phyloP scores from a whole-genome alignment of 2,329 filamentous ascomycete species.

The Mariannaea sp. region DNA sequence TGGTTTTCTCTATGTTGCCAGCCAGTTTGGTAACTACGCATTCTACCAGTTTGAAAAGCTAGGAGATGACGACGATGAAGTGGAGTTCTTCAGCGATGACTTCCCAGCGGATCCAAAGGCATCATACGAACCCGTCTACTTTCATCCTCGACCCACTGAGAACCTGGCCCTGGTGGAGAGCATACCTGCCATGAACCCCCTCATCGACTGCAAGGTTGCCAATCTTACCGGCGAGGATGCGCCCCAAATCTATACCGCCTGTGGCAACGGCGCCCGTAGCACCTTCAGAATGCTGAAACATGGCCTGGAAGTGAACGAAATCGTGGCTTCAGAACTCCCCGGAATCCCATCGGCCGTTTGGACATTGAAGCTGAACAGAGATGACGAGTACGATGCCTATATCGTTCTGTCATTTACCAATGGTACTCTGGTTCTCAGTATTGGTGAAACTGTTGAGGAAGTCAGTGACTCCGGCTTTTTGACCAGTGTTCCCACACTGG shows the following conservation, averaged over 20 bases:
- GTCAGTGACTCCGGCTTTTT: constrained; percentile 93
- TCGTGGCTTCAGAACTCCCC: constrained; percentile 90
- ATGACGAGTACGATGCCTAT: constrained; percentile 88
- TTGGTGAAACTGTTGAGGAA: constrained; percentile 96
- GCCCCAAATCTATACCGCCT: constrained; percentile 93
- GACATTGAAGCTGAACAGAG: constrained; percentile 85
- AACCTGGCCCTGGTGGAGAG: constrained; percentile 86
- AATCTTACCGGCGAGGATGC: constrained; percentile 92
- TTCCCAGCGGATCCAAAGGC: constrained; percentile 77
- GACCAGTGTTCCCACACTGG: constrained; percentile 84
- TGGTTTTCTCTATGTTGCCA: constrained; percentile 90
- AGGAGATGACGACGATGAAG: constrained; percentile 91
- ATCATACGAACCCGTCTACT: constrained; percentile 79
- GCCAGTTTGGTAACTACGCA: constrained; percentile 89
- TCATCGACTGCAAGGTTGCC: constrained; percentile 88
- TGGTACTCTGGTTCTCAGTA: constrained; percentile 87
- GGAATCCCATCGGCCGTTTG: constrained; percentile 90
- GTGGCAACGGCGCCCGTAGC: constrained; percentile 85
- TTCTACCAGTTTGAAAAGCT: constrained; percentile 98
- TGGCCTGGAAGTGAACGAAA: constrained; percentile 89
- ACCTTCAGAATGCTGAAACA: constrained; percentile 92
- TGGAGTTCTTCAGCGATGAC: constrained; percentile 81
- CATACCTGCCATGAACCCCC: constrained; percentile 86
- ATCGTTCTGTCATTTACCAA: constrained; percentile 94
- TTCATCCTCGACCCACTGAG: constrained; percentile 77